Evolutionary conservation across 768 basidiomycete species (phyloP).

Genomic region (Mycena crocata): DNA sequence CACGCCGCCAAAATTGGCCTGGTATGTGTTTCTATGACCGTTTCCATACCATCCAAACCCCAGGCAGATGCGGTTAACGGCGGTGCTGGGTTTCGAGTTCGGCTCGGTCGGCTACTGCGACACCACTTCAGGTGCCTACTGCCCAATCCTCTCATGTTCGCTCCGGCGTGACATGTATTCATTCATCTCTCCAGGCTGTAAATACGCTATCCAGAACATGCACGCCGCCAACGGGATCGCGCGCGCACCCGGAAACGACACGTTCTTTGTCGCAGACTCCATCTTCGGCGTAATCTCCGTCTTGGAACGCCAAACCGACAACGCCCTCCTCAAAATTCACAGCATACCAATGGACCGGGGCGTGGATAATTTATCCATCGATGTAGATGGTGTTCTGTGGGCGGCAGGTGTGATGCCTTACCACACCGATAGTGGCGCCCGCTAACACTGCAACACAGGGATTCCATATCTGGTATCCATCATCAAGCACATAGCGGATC

Average conservation of each 20-base stretch:
- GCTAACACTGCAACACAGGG: conserved; percentile 41
- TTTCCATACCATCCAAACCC: not conserved
- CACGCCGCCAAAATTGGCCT: conserved; percentile 63
- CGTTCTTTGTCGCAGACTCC: conserved; percentile 68
- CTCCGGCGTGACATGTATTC: not conserved
- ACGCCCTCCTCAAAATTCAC: conserved; percentile 67
- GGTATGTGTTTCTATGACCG: conserved; percentile 50
- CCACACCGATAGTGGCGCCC: not conserved
- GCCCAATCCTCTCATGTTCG: not conserved
- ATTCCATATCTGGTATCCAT: conserved; percentile 55
- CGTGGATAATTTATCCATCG: conserved; percentile 73
- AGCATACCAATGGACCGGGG: conserved; percentile 60
- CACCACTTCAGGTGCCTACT: conserved; percentile 40
- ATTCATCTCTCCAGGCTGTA: conserved; percentile 57
- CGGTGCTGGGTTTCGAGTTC: conserved; percentile 45
- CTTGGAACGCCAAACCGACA: conserved; percentile 68
- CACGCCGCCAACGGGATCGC: conserved; percentile 73
- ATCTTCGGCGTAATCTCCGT: conserved; percentile 60
- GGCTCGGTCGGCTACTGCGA: conserved; percentile 77
- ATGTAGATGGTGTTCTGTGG: conserved; percentile 71
- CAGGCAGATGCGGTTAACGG: conserved; percentile 30
- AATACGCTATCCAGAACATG: conserved; percentile 63
- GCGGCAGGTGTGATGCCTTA: conserved; percentile 61
- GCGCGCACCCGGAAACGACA: conserved; percentile 63
- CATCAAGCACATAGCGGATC: conserved; percentile 55